Base-by-base conservation (phyloP, 495 filamentous ascomycete species). In the Penicillium atrosanguineum region DNA sequence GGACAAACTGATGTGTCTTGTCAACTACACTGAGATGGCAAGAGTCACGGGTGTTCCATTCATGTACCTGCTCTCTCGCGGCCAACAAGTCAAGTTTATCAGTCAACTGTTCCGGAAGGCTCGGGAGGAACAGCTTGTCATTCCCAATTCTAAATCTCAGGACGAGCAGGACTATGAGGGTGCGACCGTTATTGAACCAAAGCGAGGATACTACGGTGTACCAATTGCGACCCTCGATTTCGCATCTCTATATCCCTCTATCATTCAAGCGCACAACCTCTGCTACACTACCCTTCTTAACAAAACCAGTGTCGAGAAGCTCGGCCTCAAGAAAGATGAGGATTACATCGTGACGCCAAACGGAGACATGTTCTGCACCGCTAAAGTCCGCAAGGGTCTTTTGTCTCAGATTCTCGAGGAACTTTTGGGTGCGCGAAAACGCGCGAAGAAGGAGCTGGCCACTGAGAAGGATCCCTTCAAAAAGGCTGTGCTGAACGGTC, bases 21-120 rank as follows among this genome's bases (percentile, higher is more conserved):
- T 95, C 64, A 99, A 99, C 68, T 97, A 97, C 62, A 97, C 94
- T 0, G 94, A 99, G 70, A 99, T 99, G 94, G 94, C 94, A 38
- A 94, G 94, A 82, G 94, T 99, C 65, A 99, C 94, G 16, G 94
- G 94, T 55, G 92, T 99, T 1, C 95, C 94, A 1, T 99, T 97
- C 79, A 96, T 95, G 62, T 97, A 87, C 63, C 82, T 99, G 18
- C 82, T 99, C 4, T 80, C 95, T 23, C 84, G 90, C 65, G 94
- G 94, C 42, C 94, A 99, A 65, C 94, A 99, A 68, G 88, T 97
- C 62, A 96, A 96, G 63, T 97, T 99, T 74, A 80, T 99, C 70
- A 96, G 91, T 63, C 94, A 99, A 67, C 80, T 99, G 7, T 99
- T 94, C 78, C 87, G 94, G 31, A 97, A 96, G 69, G 94, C 94